Conservation (phyloP, 495 filamentous ascomycete species). For the Xylaria intraflava region DNA sequence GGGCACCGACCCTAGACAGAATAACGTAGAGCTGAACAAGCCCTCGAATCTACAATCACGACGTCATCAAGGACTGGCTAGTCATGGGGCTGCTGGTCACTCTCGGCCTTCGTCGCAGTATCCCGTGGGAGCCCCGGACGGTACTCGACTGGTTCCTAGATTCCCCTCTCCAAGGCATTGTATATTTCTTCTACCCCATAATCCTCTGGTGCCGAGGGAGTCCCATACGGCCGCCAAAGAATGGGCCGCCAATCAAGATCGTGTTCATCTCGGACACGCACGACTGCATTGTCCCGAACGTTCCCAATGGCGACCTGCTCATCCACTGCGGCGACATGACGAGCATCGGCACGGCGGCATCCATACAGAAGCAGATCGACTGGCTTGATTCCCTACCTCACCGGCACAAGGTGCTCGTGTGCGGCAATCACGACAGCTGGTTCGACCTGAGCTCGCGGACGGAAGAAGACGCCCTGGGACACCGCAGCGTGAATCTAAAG, state of each 20-base stretch:
- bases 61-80: background rate
- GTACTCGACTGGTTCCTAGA: slow-evolving; percentile 42
- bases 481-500: slow-evolving; percentile 37
- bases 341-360: slow-evolving; percentile 60
- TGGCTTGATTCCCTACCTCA: slow-evolving; percentile 73
- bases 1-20: too few relatives aligned
- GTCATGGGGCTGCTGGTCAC: slow-evolving; percentile 27
- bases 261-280: slow-evolving; percentile 93
- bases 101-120: slow-evolving; percentile 33
- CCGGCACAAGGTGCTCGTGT: slow-evolving; percentile 70
- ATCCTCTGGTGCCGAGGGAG: slow-evolving; percentile 58
- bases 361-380: slow-evolving; percentile 70
- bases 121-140: slow-evolving; percentile 46
- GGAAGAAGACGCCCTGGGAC: slow-evolving; percentile 29
- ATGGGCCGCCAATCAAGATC: slow-evolving; percentile 56
- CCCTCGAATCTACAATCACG: background rate
- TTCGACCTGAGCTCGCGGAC: slow-evolving; percentile 54
- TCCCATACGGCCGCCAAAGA: slow-evolving; percentile 45
- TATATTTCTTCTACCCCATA: slow-evolving; percentile 50
- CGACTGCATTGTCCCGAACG: slow-evolving; percentile 44
- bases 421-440: slow-evolving; percentile 85
- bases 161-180: slow-evolving; percentile 45
- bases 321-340: slow-evolving; percentile 86
- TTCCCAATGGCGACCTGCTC: slow-evolving; percentile 76
- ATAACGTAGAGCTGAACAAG: background rate